Conservation (phyloP, 768 basidiomycete genomes). For the Suillus subluteus region DNA sequence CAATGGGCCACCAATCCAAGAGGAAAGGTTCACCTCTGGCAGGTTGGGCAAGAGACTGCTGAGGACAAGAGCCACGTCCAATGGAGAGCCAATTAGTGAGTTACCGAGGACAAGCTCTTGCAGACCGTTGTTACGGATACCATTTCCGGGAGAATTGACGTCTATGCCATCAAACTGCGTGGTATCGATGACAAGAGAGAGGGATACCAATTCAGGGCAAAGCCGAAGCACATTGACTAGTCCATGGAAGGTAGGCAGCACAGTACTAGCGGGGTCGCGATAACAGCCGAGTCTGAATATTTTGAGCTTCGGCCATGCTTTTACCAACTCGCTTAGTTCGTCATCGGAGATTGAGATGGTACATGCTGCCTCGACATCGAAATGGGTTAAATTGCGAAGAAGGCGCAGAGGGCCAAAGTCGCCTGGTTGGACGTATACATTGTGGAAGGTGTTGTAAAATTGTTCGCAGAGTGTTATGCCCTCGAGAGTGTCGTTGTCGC, state of each 20-base stretch:
- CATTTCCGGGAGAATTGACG: neutral
- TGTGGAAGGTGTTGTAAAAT: neutral
- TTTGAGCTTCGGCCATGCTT: constrained; percentile 27
- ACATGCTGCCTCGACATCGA: constrained; percentile 21
- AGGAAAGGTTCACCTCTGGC: constrained; percentile 22
- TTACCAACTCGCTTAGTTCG: constrained; percentile 18
- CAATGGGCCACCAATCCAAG: constrained; percentile 27
- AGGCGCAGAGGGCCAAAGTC: neutral
- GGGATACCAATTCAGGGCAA: constrained; percentile 18
- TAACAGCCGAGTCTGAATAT: constrained; percentile 23
- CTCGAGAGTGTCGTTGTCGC: neutral
- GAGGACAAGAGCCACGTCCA: constrained; percentile 19
- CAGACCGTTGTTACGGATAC: neutral
- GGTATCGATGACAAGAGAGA: constrained; percentile 29
- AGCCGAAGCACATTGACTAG: constrained; percentile 15
- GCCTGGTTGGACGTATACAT: neutral
- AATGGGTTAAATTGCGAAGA: neutral
- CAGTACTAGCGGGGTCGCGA: constrained; percentile 17
- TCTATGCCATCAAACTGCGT: constrained; percentile 5
- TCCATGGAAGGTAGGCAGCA: constrained; percentile 25
- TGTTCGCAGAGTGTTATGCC: constrained; percentile 1
- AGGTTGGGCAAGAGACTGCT: constrained; percentile 23
- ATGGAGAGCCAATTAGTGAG: constrained; percentile 17
- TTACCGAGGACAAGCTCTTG: constrained; percentile 26
- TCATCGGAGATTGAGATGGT: constrained; percentile 20